These are phyloP conservation scores for Orbilia javanica DNA, from an alignment of 2,329 filamentous ascomycete genomes.

Conservation along the genomic window DNA sequence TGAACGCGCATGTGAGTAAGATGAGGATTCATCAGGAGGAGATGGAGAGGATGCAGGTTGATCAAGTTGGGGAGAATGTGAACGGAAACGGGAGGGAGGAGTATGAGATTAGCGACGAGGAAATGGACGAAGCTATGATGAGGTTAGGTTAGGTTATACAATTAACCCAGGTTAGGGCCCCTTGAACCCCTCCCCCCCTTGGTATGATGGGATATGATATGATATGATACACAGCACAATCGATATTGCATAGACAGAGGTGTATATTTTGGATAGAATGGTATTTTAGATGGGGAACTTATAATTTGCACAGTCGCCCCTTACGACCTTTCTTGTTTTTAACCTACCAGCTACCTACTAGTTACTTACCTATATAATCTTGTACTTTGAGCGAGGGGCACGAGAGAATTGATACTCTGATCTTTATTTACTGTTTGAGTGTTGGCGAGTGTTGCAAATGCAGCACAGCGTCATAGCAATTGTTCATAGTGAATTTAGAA, in stretches of 20 bases:
- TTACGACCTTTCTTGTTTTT: neutral
- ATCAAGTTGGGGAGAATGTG: conserved; percentile 60
- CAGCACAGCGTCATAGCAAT: conserved; percentile 34
- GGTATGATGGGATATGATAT: neutral
- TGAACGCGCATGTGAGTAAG: conserved; percentile 82
- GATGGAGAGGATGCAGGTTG: conserved; percentile 63
- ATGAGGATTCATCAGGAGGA: conserved; percentile 72
- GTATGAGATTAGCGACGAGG: conserved; percentile 56
- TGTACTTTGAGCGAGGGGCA: conserved; percentile 6
- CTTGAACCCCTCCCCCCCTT: neutral
- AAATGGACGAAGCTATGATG: conserved; percentile 52
- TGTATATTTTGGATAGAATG: conserved; percentile 29
- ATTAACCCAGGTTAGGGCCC: conserved; percentile 14
- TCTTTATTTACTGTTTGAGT: neutral
- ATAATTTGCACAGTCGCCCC: neutral
- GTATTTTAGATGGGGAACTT: conserved; percentile 21
- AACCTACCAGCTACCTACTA: neutral
- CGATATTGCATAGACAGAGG: neutral
- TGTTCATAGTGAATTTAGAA: conserved; percentile 18
- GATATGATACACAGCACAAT: neutral
- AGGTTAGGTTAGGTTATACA: conserved; percentile 45
- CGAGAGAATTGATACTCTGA: neutral
- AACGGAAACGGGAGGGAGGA: conserved; percentile 41
- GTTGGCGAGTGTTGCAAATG: conserved; percentile 55
- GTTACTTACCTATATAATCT: neutral